Evolutionary conservation across 495 filamentous ascomycete species (phyloP), one percentile per base, ranked within the genome.

Genomic region (Bacidia rubella): DNA sequence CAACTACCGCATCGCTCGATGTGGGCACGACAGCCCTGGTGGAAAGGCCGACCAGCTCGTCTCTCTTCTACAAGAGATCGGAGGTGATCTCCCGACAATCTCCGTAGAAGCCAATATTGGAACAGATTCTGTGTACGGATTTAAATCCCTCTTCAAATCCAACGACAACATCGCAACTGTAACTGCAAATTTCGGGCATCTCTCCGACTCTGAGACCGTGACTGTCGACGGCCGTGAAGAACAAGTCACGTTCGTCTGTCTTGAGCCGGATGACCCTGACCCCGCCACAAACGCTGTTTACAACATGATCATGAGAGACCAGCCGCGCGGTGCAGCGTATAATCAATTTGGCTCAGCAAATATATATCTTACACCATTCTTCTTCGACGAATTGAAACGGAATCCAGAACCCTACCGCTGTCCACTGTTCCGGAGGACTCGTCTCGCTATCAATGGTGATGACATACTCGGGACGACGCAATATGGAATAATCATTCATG

Each of bases 361-460:
- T 0, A 50, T 50, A 7, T 50, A 50, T 23, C 25, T 50, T 1
- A 27, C 19, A n/a, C 47, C 47, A 2, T 2, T 2, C 26, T 50
- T 50, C n/a, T 50, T 50, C 12, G 11, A 17, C 5, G 2, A 7
- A 15, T 15, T 50, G 26, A 17, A 19, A 25, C 26, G 47, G 25
- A 50, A 38, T 38, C 47, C 47, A n/a, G 4, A 38, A 20, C 47
- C 47, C 4, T 50, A 50, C 26, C 47, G 47, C 19, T 50, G 47
- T n/a, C 47, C 47, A 9, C n/a, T 50, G 47, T 50, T 32, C n/a
- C 7, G 47, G n/a, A 38, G n/a, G n/a, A 38, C n/a, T 20, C 1
- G 27, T 2, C 9, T 50, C 23, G 27, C 47, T 17, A n/a, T 50
- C 27, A 50, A 50, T 20, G 22, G 22, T 19, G 29, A 50, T 20